Conservation (phyloP, 148 eudicot genomes). For the Cornus florida region DNA sequence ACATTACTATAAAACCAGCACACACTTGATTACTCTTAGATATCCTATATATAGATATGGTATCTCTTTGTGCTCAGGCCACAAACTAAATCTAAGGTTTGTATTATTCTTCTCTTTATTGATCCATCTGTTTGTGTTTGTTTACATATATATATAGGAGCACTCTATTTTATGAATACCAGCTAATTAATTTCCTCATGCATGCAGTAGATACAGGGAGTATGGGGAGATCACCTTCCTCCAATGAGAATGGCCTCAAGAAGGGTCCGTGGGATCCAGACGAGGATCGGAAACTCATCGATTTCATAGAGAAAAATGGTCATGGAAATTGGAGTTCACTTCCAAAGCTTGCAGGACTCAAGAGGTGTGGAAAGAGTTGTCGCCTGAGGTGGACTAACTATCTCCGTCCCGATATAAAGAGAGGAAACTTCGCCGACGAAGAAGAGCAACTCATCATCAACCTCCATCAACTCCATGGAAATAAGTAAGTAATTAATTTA, state of each 20-base stretch:
- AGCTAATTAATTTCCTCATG: too few species aligned
- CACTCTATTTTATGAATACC: too few species aligned
- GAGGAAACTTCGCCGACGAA: constrained; percentile 52
- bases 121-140: too few species aligned
- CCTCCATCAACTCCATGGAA: constrained; percentile 61
- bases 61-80: background rate
- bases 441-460: constrained; percentile 58
- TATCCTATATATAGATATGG: background rate
- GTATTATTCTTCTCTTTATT: background rate
- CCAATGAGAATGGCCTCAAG: constrained; percentile 44
- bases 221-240: constrained; percentile 60
- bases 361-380: constrained; percentile 66
- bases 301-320: constrained; percentile 40
- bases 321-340: constrained; percentile 70
- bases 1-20: constrained; percentile 16
- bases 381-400: constrained; percentile 64
- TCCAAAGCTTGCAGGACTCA: constrained; percentile 54
- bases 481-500: constrained; percentile 35
- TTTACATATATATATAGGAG: too few species aligned
- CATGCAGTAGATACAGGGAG: background rate
- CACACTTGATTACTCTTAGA: background rate
- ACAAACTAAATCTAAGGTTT: background rate
- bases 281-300: constrained; percentile 51
- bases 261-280: constrained; percentile 70
- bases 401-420: constrained; percentile 61